Base-by-base conservation (phyloP, 148 eudicot genomes). In the Amaranthus hypochondriacus region DNA sequence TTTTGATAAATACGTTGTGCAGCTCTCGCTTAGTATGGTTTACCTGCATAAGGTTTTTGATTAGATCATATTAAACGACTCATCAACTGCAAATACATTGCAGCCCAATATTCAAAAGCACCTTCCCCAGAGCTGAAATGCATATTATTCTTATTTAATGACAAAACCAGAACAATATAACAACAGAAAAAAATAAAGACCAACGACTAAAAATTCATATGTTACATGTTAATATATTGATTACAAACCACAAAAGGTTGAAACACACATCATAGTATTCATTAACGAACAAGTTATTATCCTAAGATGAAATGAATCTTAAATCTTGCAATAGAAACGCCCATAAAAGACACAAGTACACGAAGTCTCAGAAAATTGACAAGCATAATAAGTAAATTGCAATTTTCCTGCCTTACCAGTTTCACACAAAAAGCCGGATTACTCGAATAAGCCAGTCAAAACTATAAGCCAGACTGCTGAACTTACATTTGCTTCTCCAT, bases 11-110 rank as follows among this genome's bases (percentile, higher is more conserved):
- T 69, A 90, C 96, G 74, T 90, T 96, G 85, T 96, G 99, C 79
- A 96, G 82, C 81, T 96, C 99, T 75, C 97, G 84, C 78, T 90
- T 96, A 42, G 91, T 90, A 81, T 96, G 96, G 79, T 96, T 96
- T 62, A 96, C 99, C 99, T 95, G 86, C 77, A 70, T 52, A 76
- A 53, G 14, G 56, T 50, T 75, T 62, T 44, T 8, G 3, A 75
- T 78, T 56, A 51, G 13, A 82, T 44, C 12, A 39, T 43, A n/a
- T 60, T 50, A 56, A 56, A 65, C n/a, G 56, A 51, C 44, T 15
- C 64, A 44, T 72, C 50, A 47, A 77, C n/a, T 5, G 8, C 65
- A 54, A 28, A 5, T 39, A 72, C 28, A 2, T 57, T 5, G 15
- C n/a, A 49, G 54, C 69, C 52, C 9, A 63, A 3, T 6, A 7